phyloP scores from a whole-genome alignment of 2,329 filamentous ascomycete species.

The Talaromyces sp. region DNA sequence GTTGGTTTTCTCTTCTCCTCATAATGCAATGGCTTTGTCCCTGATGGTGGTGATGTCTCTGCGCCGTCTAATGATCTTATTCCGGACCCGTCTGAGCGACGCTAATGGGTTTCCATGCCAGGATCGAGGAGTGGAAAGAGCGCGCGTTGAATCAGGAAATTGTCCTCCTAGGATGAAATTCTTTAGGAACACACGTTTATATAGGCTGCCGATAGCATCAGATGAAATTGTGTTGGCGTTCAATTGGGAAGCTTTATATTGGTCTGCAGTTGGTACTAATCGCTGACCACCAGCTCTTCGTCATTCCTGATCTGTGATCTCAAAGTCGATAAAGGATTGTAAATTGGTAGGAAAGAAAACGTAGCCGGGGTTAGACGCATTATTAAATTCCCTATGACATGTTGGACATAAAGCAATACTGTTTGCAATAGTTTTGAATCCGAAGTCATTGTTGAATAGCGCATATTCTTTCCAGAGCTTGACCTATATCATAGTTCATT shows the following conservation, averaged over 20 bases:
- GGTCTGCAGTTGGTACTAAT: background rate
- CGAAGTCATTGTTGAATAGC: background rate
- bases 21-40: no score
- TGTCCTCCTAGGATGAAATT: background rate
- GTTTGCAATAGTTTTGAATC: conserved; percentile 10
- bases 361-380: conserved; percentile 12
- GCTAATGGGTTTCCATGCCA: background rate
- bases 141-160: background rate
- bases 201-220: background rate
- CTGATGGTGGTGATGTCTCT: no score
- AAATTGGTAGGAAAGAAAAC: conserved; percentile 17
- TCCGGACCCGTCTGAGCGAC: no score
- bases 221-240: background rate
- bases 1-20: no score
- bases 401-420: conserved; percentile 16
- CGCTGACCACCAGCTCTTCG: background rate
- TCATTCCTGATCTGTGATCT: conserved; percentile 11
- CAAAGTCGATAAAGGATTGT: conserved; percentile 18
- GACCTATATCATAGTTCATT: background rate
- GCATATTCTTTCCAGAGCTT: background rate
- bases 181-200: background rate
- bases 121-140: background rate
- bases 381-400: conserved; percentile 16
- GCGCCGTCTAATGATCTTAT: no score
- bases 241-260: background rate